A percentile compares a stretch with the other conserved stretches of the same genome.
phyloP scores from a whole-genome alignment of 495 filamentous ascomycete genomes.

The Darksidea phi region DNA sequence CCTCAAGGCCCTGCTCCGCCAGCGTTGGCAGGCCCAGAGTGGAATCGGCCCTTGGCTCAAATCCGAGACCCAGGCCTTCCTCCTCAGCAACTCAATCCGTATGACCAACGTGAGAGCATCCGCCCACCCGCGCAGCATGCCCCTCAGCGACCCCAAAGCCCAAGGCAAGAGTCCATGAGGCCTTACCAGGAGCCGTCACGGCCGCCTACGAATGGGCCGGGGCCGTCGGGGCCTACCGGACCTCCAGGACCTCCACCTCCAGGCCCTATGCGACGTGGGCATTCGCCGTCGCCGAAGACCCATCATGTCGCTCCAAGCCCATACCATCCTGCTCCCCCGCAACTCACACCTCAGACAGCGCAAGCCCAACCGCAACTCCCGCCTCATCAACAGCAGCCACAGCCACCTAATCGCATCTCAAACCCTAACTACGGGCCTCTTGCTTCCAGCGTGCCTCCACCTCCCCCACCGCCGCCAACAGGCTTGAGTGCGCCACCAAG shows the following conservation, averaged over 20 bases:
- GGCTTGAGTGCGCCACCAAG: slow-evolving; percentile 44
- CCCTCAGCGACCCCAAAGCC: slow-evolving; percentile 56
- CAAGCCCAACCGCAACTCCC: slow-evolving; percentile 37
- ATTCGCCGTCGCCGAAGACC: slow-evolving; percentile 64
- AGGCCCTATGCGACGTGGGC: slow-evolving; percentile 47
- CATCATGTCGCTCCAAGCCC: slow-evolving; percentile 55
- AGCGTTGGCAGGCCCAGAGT: slow-evolving; percentile 54
- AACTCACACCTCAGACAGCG: slow-evolving; percentile 55
- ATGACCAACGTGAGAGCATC: slow-evolving; percentile 71
- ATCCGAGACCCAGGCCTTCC: slow-evolving; percentile 66
- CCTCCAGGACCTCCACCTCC: slow-evolving; percentile 9
- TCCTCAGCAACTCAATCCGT: slow-evolving; percentile 66
- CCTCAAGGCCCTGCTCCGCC: slow-evolving; percentile 51
- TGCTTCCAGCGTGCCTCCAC: slow-evolving; percentile 53
- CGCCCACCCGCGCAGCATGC: slow-evolving; percentile 55
- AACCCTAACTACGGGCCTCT: slow-evolving; percentile 68
- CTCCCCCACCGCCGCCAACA: slow-evolving; percentile 60
- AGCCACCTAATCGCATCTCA: slow-evolving; percentile 57
- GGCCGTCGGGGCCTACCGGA: slow-evolving; percentile 6
- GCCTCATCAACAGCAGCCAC: slow-evolving; percentile 35
- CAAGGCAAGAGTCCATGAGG: slow-evolving; percentile 66
- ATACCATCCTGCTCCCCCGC: slow-evolving; percentile 64
- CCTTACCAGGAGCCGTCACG: slow-evolving; percentile 72
- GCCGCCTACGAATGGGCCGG: slow-evolving; percentile 43
- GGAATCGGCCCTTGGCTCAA: slow-evolving; percentile 75